Evolutionary conservation across 2,329 filamentous ascomycete genomes (phyloP), one percentile per base, ranked within the genome.

Genomic region (Alternaria hordeiaustralica): DNA sequence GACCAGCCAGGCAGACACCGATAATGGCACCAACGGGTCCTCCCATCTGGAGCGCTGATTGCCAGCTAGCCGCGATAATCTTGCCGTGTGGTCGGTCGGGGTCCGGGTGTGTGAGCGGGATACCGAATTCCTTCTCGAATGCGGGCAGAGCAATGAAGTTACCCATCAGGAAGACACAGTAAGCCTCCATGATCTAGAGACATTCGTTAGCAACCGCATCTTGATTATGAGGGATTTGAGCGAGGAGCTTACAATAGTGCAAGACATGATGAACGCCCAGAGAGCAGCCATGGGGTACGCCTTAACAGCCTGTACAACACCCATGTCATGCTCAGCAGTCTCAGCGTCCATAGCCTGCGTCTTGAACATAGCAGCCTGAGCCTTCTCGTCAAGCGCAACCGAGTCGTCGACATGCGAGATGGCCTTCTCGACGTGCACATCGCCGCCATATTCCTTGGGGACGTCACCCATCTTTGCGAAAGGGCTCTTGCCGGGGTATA

Each of bases 161-260:
- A 53, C 85, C 84, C 72, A 86, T 88, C 21, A 90, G 79, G 81
- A 90, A 89, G 65, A 89, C 85, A 75, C 84, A 84, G 82, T 88
- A 90, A 5, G 87, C 86, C 75, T 89, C 88, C 88, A 90, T 89
- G 69, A 88, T 87, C 87, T 89, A 3, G 15, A 72, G 50, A 46
- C 0, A 63, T 49, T 20, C 30, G 45, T 75, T 70, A 74, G 68
- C 56, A 28, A 15, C 13, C 30, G 30, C 30, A 33, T 33, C 30
- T 33, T 33, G 4, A 33, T 33, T 33, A 4, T 33, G 13, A 33
- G 30, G 30, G 13, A 73, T 53, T 25, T n/a, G 61, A 36, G 49
- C 41, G 26, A 58, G 50, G 45, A 13, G 59, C 76, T 74, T 41
- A 87, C 85, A 78, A 87, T 87, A 21, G 84, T 86, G 79, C 75